These are phyloP conservation scores for Arthromyces matolae DNA, from an alignment of 768 basidiomycete genomes.

Conservation along the genomic window DNA sequence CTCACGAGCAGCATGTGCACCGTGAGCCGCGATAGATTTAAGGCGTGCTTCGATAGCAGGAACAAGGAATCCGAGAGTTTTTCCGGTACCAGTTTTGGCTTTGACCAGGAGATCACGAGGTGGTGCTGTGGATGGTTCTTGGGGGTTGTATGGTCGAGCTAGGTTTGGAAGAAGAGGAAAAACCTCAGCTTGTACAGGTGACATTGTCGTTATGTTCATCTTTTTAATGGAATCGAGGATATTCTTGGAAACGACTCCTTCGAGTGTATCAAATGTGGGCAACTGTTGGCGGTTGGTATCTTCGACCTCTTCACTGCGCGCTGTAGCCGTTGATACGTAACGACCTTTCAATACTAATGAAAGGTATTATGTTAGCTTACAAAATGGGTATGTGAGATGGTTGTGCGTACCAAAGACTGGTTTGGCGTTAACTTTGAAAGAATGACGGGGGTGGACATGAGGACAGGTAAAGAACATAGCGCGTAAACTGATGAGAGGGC, in stretches of 20 bases:
- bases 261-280: slow-evolving; percentile 34
- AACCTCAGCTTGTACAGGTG: slow-evolving; percentile 78
- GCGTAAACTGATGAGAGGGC: slow-evolving; percentile 14
- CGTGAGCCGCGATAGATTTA: slow-evolving; percentile 47
- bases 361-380: no score
- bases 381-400: no score
- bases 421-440: slow-evolving; percentile 16
- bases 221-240: slow-evolving; percentile 64
- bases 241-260: slow-evolving; percentile 32
- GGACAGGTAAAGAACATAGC: slow-evolving; percentile 20
- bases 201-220: slow-evolving; percentile 70
- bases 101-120: slow-evolving; percentile 78
- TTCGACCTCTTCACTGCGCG: background rate
- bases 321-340: slow-evolving; percentile 11
- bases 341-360: no score
- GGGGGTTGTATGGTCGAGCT: slow-evolving; percentile 45
- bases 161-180: slow-evolving; percentile 72
- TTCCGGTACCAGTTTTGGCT: slow-evolving; percentile 87
- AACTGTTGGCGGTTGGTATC: slow-evolving; percentile 14
- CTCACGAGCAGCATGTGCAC: slow-evolving; percentile 37
- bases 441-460: slow-evolving; percentile 20
- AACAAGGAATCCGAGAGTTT: slow-evolving; percentile 84
- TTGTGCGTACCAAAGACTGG: slow-evolving; percentile 18
- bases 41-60: slow-evolving; percentile 80
- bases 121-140: slow-evolving; percentile 19